Evolutionary conservation across 805 yeast species (phyloP), one percentile per base, ranked within the genome.

Genomic region (Kurtzmaniella fragi): DNA sequence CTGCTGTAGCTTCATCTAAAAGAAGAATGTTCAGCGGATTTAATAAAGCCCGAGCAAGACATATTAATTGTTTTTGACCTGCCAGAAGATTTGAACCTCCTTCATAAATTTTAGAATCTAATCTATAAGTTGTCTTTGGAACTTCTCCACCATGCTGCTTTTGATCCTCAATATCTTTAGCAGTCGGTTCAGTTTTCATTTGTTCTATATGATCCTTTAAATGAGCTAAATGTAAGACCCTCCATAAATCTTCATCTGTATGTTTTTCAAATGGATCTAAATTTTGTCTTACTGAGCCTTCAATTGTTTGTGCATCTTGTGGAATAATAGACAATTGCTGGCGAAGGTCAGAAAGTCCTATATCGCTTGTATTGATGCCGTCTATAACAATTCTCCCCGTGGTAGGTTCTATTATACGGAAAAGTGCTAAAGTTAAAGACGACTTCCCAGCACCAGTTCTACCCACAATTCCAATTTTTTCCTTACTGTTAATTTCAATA

Each of bases 381-480:
- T 90, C 96, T 49, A 89, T 82, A 12, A 64, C 66, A 49, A 89
- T 84, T 30, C 65, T 60, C n/a, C 95, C 95, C 7, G 59, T 64
- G 5, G 80, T 78, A 2, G 84, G 75, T 61, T 90, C 96, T 52
- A 90, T 85, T 34, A 89, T 77, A 49, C 97, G 69, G 71, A 86
- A 89, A 30, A 89, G 64, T 0, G 96, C 93, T 52, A 87, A 64
- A 0, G 95, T 84, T 53, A 89, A 70, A 1, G 95, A 82, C 0
- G 93, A 82, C 60, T 89, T 89, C 46, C 98, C 98, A 2, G 97
- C 97, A 46, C 98, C 98, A 0, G 98, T 90, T 57, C 98, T 77
- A 17, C 98, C 98, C 40, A 91, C 97, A 61, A 90, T 89, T 45
- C 98, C 98, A 54, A 90, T 71, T 60, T 91, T 91, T 57, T 91